phyloP scores from a whole-genome alignment of 164 flowering plant genomes.

The Magnolia changhungtana region DNA sequence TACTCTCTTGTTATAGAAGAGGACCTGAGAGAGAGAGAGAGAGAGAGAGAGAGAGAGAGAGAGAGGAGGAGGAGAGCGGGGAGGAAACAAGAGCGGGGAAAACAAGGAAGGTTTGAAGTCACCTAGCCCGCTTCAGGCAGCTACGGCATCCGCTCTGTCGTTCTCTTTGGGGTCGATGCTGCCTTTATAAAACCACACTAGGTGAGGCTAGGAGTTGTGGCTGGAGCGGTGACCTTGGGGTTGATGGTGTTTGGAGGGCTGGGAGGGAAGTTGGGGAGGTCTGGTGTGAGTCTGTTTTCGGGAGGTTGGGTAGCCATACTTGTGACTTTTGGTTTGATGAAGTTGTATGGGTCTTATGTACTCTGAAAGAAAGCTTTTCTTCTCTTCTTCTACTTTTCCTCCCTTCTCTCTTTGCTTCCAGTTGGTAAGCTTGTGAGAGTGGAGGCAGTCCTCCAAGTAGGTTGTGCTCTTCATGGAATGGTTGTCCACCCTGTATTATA shows the following conservation, averaged over 20 bases:
- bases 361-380: neutral
- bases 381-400: neutral
- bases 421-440: no score
- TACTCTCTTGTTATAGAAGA: conserved; percentile 28
- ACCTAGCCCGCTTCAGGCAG: conserved; percentile 24
- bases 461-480: no score
- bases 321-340: conserved; percentile 28
- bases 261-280: conserved; percentile 23
- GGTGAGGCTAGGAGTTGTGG: conserved; percentile 26
- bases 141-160: conserved; percentile 24
- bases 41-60: conserved; percentile 6
- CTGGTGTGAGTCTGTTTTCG: conserved; percentile 21
- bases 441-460: no score
- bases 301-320: conserved; percentile 29
- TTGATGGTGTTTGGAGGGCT: conserved; percentile 25
- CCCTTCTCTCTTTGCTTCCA: neutral
- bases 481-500: no score
- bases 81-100: conserved; percentile 8
- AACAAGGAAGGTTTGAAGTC: conserved; percentile 3
- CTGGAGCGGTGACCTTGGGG: conserved; percentile 15
- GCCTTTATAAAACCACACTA: conserved; percentile 17
- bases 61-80: no score
- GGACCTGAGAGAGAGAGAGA: conserved; percentile 23
- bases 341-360: conserved; percentile 15
- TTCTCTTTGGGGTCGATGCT: conserved; percentile 22